These are phyloP conservation scores for Taphrina deformans DNA, from an alignment of 1,139 yeast species.

Conservation along the genomic window DNA sequence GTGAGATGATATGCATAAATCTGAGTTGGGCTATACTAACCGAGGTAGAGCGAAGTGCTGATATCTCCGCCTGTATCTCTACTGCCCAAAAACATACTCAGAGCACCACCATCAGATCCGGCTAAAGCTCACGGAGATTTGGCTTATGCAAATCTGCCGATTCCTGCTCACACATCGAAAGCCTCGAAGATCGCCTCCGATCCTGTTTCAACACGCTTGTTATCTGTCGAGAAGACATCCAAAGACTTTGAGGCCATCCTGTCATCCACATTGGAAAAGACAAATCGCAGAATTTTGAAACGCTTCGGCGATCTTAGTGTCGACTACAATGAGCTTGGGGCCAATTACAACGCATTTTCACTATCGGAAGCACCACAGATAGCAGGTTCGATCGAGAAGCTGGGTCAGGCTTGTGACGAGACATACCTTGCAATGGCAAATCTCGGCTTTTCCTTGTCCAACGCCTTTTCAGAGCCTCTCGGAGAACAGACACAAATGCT, in stretches of 20 bases:
- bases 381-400: slow-evolving; percentile 61
- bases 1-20: slow-evolving; percentile 35
- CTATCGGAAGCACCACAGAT: slow-evolving; percentile 56
- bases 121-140: slow-evolving; percentile 51
- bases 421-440: slow-evolving; percentile 66
- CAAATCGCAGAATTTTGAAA: slow-evolving; percentile 64
- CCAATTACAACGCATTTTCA: slow-evolving; percentile 70
- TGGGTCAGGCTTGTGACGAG: slow-evolving; percentile 79
- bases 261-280: slow-evolving; percentile 60
- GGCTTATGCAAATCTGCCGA: slow-evolving; percentile 64
- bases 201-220: slow-evolving; percentile 14
- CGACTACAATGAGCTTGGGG: slow-evolving; percentile 70
- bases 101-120: slow-evolving; percentile 60
- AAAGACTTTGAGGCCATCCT: slow-evolving; percentile 59
- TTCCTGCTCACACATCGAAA: slow-evolving; percentile 54
- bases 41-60: slow-evolving; percentile 49
- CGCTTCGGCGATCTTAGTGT: slow-evolving; percentile 44
- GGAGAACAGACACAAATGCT: slow-evolving; percentile 81
- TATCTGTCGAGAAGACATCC: slow-evolving; percentile 41
- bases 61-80: slow-evolving; percentile 59
- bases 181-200: slow-evolving; percentile 39
- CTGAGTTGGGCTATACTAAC: not conserved
- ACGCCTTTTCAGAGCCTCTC: slow-evolving; percentile 77
- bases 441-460: slow-evolving; percentile 66
- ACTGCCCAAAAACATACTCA: slow-evolving; percentile 55